These are phyloP conservation scores for Pichia ethanolica DNA, from an alignment of 805 yeast genomes.

Conservation along the genomic window DNA sequence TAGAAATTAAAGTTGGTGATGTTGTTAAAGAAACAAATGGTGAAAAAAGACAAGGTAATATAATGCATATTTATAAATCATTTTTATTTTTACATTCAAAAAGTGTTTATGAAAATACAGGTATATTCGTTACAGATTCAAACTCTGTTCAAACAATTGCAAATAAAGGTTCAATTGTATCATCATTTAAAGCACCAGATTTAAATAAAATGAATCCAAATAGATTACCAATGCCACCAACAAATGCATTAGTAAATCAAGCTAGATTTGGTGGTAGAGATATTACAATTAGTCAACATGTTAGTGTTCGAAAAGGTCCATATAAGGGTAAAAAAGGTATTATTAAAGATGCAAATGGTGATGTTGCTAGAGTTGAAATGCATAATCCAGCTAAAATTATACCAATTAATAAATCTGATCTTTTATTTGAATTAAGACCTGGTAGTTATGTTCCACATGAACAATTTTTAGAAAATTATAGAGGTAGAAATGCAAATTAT, in stretches of 20 bases:
- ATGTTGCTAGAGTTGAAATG: conserved; percentile 83
- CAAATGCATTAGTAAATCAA: conserved; percentile 49
- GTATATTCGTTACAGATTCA: conserved; percentile 79
- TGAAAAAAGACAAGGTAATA: conserved; percentile 81
- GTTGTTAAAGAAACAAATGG: conserved; percentile 81
- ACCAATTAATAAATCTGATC: conserved; percentile 71
- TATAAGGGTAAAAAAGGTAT: conserved; percentile 93
- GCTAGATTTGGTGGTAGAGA: conserved; percentile 68
- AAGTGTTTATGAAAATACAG: conserved; percentile 75
- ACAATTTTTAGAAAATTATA: conserved; percentile 49
- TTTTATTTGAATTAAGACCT: conserved; percentile 61
- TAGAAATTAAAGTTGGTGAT: conserved; percentile 83
- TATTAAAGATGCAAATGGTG: conserved; percentile 88
- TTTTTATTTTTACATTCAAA: conserved; percentile 74
- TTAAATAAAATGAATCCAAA: conserved; percentile 84
- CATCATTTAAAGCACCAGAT: conserved; percentile 51
- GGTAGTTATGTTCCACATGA: conserved; percentile 72
- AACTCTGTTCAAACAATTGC: conserved; percentile 75
- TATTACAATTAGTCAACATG: conserved; percentile 72
- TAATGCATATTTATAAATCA: conserved; percentile 79
- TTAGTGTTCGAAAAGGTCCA: conserved; percentile 82
- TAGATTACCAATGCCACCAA: conserved; percentile 56
- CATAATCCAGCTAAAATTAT: conserved; percentile 88
- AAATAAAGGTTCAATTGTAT: conserved; percentile 64
- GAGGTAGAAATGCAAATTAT: conserved; percentile 27